phyloP scores from a whole-genome alignment of 352 stramenopile species.

The Pythium volutum region DNA sequence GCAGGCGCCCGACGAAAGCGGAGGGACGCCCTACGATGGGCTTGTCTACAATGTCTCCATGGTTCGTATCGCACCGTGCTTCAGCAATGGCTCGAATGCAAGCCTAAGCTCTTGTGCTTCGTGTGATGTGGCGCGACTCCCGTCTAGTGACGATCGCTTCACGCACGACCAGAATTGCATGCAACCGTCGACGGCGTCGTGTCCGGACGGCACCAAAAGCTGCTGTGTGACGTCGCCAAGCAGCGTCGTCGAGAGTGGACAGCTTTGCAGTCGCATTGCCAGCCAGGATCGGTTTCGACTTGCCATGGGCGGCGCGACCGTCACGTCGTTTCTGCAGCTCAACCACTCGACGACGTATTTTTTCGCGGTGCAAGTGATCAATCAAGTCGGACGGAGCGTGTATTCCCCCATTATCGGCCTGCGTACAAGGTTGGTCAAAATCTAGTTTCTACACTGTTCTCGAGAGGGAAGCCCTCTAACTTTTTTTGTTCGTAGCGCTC shows the following conservation, averaged over 20 bases:
- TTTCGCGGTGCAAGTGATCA: constrained; percentile 49
- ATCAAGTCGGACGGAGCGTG: constrained; percentile 32
- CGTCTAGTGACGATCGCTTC: constrained; percentile 26
- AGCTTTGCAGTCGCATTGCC: constrained; percentile 28
- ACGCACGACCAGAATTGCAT: constrained; percentile 23
- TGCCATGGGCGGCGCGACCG: constrained; percentile 32
- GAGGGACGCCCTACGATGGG: constrained; percentile 26
- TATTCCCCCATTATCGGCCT: constrained; percentile 32
- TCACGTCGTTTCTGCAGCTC: constrained; percentile 36
- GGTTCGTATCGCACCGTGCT: constrained; percentile 35
- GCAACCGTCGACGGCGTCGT: constrained; percentile 19
- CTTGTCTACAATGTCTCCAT: constrained; percentile 51
- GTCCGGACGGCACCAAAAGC: constrained; percentile 32
- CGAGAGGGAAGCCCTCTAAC: neutral
- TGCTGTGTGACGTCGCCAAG: constrained; percentile 41
- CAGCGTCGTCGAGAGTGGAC: constrained; percentile 17
- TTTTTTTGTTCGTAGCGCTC: constrained; percentile 23
- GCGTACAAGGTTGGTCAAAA: constrained; percentile 32
- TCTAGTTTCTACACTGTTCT: neutral
- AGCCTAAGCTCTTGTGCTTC: constrained; percentile 19
- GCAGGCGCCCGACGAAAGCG: constrained; percentile 38
- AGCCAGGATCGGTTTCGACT: constrained; percentile 13
- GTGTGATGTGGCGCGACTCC: constrained; percentile 32
- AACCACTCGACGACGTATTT: constrained; percentile 52
- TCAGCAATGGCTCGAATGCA: constrained; percentile 2